Base-by-base conservation (phyloP, 2,329 filamentous ascomycete genomes). In the Cladosporium sp. region DNA sequence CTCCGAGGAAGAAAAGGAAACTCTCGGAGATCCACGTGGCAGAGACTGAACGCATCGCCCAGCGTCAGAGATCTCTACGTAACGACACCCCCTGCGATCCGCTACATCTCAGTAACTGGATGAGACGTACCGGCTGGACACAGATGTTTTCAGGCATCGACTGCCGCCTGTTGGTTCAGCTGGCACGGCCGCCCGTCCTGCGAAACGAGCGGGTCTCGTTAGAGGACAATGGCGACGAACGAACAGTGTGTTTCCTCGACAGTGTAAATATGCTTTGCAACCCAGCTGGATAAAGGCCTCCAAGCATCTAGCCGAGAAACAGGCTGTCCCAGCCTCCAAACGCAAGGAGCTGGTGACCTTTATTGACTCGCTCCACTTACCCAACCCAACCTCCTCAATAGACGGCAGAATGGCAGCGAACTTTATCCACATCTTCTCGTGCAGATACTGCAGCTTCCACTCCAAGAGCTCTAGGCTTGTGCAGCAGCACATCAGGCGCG, bases 121-220 rank as follows among this genome's bases (percentile, higher is more conserved):
- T 52, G 36, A 41, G 50, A 20, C 50, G 50, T 36, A 47, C 50
- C n/a, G 22, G 18, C 8, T 52, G 50, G 50, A 34, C 43, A 18
- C 15, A n/a, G n/a, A 47, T 27, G n/a, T 52, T 47, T 27, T 19
- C 24, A n/a, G 50, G 43, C 22, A 40, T 47, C 15, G 37, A 52
- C 36, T 40, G 43, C 20, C 43, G 24, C n/a, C 43, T 52, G 5
- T 43, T 49, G 24, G 12, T 30, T 30, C 27, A 30, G 27, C 27
- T 49, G 29, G 32, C 17, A 19, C 20, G 41, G 20, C 29, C 17
- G 12, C 47, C 47, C 17, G 47, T 38, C 18, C 18, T 24, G 17
- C 36, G 41, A 22, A 27, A 38, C 22, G 18, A 20, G 22, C 20
- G 24, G n/a, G n/a, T 42, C 29, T 19, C 27, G 24, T 27, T 41